Conservation (phyloP, 2,329 filamentous ascomycete species). For the Trichophyton verrucosum region DNA sequence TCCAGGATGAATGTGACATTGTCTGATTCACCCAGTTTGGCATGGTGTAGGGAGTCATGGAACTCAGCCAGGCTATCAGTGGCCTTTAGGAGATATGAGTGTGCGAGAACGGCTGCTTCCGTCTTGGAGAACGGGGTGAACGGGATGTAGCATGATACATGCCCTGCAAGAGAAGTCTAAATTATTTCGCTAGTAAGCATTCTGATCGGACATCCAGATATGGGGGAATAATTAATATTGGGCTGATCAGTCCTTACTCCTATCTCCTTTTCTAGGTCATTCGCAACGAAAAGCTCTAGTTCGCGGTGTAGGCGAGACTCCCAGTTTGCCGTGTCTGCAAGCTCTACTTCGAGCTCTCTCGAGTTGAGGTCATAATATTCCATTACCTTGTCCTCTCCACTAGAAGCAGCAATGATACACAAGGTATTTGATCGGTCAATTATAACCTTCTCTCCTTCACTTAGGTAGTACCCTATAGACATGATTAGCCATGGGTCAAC, state of each 20-base stretch:
- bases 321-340: not conserved
- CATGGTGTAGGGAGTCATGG: not conserved
- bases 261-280: not conserved
- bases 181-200: slow-evolving; percentile 9
- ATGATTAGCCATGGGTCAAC: not conserved
- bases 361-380: not conserved
- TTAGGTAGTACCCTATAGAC: not conserved
- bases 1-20: not conserved
- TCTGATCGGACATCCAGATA: not conserved
- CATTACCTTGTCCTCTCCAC: not conserved
- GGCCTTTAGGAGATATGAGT: slow-evolving; percentile 30
- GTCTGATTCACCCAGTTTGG: not conserved
- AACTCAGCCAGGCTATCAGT: not conserved
- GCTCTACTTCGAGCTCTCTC: not conserved
- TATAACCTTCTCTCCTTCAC: not conserved
- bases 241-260: not conserved
- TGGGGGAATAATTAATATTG: not conserved
- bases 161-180: slow-evolving; percentile 18
- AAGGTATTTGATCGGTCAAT: not conserved
- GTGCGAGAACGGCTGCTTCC: slow-evolving; percentile 33
- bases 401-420: not conserved
- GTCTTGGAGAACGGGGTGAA: slow-evolving; percentile 32
- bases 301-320: not conserved
- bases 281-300: not conserved
- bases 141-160: slow-evolving; percentile 32